Evolutionary conservation across 805 yeast genomes (phyloP), one percentile per base, ranked within the genome.

Genomic region (Candida succiphila): DNA sequence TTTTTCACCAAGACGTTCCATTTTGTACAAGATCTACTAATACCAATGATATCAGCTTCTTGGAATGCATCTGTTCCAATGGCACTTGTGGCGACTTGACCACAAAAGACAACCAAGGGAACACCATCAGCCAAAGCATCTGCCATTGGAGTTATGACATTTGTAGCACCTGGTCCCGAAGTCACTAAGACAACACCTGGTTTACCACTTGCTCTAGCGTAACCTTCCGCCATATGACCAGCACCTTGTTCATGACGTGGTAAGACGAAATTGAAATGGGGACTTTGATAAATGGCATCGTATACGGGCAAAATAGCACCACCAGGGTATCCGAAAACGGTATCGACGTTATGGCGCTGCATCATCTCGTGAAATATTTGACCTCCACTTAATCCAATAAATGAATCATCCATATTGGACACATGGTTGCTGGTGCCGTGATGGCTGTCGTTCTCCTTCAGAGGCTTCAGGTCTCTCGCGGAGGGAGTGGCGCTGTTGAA

Each of bases 141-240:
- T 38, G 95, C 95, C 83, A 92, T 75, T 36, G 98, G 96, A n/a
- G 98, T 92, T 43, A 92, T 78, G 38, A 92, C 96, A 54, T 92
- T 92, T 35, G 98, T 92, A 32, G 97, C 98, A 53, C 97, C 98
- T 21, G 98, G 98, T 33, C 98, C 98, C 1, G 96, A 86, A n/a
- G 98, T 92, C 33, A 92, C 98, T 49, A 92, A 67, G 32, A 92
- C 97, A 43, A 92, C 94, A 64, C 98, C 98, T 12, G 96, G 94
- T 61, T 85, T 92, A 38, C 97, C 98, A 30, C 69, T 60, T 27
- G 95, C 98, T 46, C 94, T 72, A 36, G 98, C 96, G 48, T 92
- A 92, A 39, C 98, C 98, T 64, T 92, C 96, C 36, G 98, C 98
- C 97, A 92, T 92, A 62, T 92, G 98, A 34, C 98, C 98, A 14